These are phyloP conservation scores for Pezicula rhizophila DNA, from an alignment of 2,329 filamentous ascomycete genomes.

Conservation along the genomic window DNA sequence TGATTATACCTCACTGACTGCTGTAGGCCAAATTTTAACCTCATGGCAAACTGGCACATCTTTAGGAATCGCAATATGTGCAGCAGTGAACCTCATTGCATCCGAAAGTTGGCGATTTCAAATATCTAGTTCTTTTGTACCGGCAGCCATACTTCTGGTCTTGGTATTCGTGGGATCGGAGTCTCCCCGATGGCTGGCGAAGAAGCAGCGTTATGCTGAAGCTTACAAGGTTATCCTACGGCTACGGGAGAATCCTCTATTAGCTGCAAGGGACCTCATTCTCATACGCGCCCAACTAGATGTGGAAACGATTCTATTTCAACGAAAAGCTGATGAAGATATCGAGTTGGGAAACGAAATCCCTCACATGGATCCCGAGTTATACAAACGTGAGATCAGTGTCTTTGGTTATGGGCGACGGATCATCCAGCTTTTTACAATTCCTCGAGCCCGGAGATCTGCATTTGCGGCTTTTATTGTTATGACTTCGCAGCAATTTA, in stretches of 20 bases:
- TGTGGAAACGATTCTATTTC: conserved; percentile 37
- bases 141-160: conserved; percentile 49
- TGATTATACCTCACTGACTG: neutral
- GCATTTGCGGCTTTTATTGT: conserved; percentile 69
- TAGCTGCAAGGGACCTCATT: conserved; percentile 56
- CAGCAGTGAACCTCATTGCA: conserved; percentile 53
- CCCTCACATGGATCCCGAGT: neutral
- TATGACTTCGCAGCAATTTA: conserved; percentile 54
- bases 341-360: neutral
- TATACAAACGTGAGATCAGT: neutral
- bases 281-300: conserved; percentile 59
- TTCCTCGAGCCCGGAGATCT: conserved; percentile 62
- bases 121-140: conserved; percentile 51
- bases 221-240: conserved; percentile 51
- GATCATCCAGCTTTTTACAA: conserved; percentile 58
- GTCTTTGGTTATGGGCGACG: conserved; percentile 28
- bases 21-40: conserved; percentile 50
- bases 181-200: conserved; percentile 59
- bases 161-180: conserved; percentile 62
- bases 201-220: conserved; percentile 55
- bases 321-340: neutral
- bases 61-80: conserved; percentile 57
- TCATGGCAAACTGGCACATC: conserved; percentile 71
- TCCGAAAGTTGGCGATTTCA: conserved; percentile 41
- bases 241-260: conserved; percentile 48